These are phyloP conservation scores for Sordariomycetes sp. DNA, from an alignment of 2,329 filamentous ascomycete species.

Conservation along the genomic window DNA sequence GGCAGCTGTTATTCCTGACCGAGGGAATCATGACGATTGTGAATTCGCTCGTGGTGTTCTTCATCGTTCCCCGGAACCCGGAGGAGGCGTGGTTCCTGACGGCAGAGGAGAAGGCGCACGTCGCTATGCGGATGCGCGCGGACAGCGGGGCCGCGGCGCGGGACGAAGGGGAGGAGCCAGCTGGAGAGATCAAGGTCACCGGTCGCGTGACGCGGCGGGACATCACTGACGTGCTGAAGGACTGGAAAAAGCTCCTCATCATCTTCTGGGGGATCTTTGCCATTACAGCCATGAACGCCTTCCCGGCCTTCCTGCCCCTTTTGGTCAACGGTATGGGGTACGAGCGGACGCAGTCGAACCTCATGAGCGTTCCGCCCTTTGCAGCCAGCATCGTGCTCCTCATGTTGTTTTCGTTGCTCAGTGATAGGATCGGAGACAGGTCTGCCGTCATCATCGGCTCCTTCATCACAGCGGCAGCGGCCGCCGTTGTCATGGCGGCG, in stretches of 20 bases:
- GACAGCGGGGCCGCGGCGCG: slow-evolving; percentile 22
- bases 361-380: slow-evolving; percentile 44
- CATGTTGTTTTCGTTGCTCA: slow-evolving; percentile 27
- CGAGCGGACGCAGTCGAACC: slow-evolving; percentile 32
- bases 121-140: neutral
- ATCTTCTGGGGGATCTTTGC: slow-evolving; percentile 32
- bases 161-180: slow-evolving; percentile 16
- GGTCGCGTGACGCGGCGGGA: slow-evolving; percentile 37
- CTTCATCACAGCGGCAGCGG: slow-evolving; percentile 29
- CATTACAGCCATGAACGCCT: slow-evolving; percentile 38
- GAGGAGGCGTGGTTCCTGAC: slow-evolving; percentile 32
- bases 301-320: slow-evolving; percentile 42
- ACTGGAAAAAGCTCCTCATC: slow-evolving; percentile 37
- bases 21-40: slow-evolving; percentile 31
- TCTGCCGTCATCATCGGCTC: slow-evolving; percentile 38
- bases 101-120: slow-evolving; percentile 25
- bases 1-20: slow-evolving; percentile 37
- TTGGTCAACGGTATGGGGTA: slow-evolving; percentile 40
- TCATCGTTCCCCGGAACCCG: slow-evolving; percentile 30
- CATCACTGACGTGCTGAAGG: slow-evolving; percentile 28
- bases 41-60: slow-evolving; percentile 26
- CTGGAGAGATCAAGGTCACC: slow-evolving; percentile 28
- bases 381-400: slow-evolving; percentile 31
- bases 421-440: slow-evolving; percentile 24
- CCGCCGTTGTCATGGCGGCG: slow-evolving; percentile 31